Evolutionary conservation across 257 asterid genomes (phyloP), one percentile per base, ranked within the genome.

Genomic region (Primulina eburnea): DNA sequence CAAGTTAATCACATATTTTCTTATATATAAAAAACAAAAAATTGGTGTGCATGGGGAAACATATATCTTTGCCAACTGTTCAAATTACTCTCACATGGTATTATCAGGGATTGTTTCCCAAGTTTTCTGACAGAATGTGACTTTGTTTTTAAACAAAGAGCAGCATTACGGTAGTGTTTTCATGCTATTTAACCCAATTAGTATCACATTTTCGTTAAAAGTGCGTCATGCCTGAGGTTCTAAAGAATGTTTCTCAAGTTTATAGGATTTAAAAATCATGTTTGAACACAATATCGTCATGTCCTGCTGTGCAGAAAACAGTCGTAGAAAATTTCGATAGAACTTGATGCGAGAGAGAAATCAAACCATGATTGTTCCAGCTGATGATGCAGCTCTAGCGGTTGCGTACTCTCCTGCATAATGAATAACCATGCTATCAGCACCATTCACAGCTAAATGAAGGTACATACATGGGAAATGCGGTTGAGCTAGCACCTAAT

Each of bases 371-470:
- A 90, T 90, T 50, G 98, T 90, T 68, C 95, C 95, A 70, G 98
- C 97, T 64, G 98, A 87, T 67, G 98, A 84, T 60, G 98, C 92
- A 10, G 98, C 98, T 83, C 98, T 88, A 72, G 97, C 97, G 73
- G 98, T 92, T 50, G 97, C 98, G 70, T 88, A 92, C 77, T 92
- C 98, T 60, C 97, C 98, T 92, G 87, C 82, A 87, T 26, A 74
- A 67, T 9, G 70, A 28, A 75, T 62, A 69, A 38, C 65, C 72
- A 60, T 10, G 60, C 34, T n/a, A 72, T 73, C 71, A 77, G 75
- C 68, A 14, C 62, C 60, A 62, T 37, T 56, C 67, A 63, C 1
- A 20, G 47, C 10, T n/a, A 50, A 65, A 60, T 24, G 8, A 50
- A 50, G 21, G 57, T 16, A 16, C 20, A 50, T 20, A 50, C 8